A percentile compares a stretch with the other conserved stretches of the same genome.
Conservation (phyloP, 768 basidiomycete species). For the Tylopilus cervinicoccineus region DNA sequence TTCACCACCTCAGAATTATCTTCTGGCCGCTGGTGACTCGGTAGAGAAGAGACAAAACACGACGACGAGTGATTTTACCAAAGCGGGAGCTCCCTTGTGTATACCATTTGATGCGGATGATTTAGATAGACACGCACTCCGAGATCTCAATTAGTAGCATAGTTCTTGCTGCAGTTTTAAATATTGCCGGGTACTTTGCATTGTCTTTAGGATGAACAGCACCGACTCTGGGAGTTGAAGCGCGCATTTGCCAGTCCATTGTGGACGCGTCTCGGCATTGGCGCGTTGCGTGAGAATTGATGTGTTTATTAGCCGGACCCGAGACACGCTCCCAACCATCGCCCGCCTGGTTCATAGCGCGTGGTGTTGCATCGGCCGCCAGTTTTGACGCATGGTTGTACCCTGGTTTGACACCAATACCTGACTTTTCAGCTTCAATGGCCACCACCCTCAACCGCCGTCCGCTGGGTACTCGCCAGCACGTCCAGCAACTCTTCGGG, state of each 20-base stretch:
- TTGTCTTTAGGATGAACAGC: neutral
- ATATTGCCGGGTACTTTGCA: constrained; percentile 8
- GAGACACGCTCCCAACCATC: constrained; percentile 4
- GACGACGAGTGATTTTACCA: neutral
- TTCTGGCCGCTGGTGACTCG: constrained; percentile 3
- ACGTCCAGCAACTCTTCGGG: constrained; percentile 33
- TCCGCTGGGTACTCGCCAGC: constrained; percentile 43
- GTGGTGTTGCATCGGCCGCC: neutral
- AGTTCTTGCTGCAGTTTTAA: neutral
- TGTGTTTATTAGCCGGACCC: constrained; percentile 9
- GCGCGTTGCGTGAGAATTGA: constrained; percentile 25
- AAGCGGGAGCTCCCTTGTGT: constrained; percentile 6
- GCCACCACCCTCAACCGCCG: constrained; percentile 43
- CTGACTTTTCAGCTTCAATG: constrained; percentile 27
- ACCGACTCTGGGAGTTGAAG: too few species aligned
- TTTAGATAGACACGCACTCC: constrained; percentile 23
- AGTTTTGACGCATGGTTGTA: neutral
- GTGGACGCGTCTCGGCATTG: constrained; percentile 23
- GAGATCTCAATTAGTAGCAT: constrained; percentile 21
- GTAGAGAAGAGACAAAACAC: constrained; percentile 8
- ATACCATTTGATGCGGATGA: constrained; percentile 10
- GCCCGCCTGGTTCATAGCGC: neutral
- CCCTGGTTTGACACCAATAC: constrained; percentile 2
- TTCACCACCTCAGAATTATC: constrained; percentile 52
- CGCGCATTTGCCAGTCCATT: neutral